Evolutionary conservation across 139 green algal species (phyloP).

Genomic region (Deuterostichococcus epilithicus): DNA sequence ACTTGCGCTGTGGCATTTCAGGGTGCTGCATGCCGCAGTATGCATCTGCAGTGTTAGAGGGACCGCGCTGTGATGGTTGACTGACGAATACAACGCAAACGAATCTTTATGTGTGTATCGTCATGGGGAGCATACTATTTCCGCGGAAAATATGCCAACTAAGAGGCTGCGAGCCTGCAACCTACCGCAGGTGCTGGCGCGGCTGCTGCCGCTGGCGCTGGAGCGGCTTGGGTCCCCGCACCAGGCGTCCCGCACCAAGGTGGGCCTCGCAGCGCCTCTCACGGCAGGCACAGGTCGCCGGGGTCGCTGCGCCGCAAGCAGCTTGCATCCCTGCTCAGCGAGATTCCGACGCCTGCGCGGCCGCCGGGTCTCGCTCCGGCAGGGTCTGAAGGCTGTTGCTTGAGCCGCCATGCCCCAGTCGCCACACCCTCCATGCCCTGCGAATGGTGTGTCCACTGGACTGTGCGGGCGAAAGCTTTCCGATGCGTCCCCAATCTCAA

Average conservation of each 20-base stretch:
- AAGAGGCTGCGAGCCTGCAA: neutral
- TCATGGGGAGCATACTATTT: neutral
- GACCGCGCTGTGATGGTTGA: neutral
- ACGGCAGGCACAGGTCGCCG: neutral
- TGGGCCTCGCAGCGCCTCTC: slow-evolving; percentile 3
- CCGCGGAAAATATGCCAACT: neutral
- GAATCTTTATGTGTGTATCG: neutral
- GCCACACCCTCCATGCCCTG: neutral
- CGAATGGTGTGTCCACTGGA: neutral
- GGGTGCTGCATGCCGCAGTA: neutral
- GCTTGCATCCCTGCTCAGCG: neutral
- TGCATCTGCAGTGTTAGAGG: neutral
- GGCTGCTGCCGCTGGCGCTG: slow-evolving; percentile 74
- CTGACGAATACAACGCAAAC: neutral
- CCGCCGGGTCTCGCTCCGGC: neutral
- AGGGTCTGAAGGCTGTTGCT: neutral
- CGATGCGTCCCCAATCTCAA: neutral
- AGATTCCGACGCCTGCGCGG: neutral
- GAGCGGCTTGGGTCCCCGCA: slow-evolving; percentile 30
- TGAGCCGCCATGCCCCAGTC: neutral
- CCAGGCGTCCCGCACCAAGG: slow-evolving; percentile 41
- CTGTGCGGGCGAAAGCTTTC: neutral
- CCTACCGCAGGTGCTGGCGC: slow-evolving; percentile 50
- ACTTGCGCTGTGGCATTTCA: neutral
- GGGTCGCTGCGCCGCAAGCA: neutral